Evolutionary conservation across 768 basidiomycete genomes (phyloP).

Genomic region (Kwoniella sp.): DNA sequence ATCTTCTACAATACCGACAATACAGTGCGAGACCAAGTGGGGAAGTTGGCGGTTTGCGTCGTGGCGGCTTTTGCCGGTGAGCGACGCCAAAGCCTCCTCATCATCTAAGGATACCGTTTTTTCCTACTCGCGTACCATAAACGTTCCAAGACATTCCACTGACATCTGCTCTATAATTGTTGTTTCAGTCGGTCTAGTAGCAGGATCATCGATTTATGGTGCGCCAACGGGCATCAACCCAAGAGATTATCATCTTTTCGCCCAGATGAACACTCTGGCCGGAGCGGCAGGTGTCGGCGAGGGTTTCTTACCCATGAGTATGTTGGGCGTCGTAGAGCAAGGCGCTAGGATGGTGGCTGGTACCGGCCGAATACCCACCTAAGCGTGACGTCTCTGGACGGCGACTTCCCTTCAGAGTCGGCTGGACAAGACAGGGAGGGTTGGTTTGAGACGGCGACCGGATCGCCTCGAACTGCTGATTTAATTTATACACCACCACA

Average conservation of each 20-base stretch:
- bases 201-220: slow-evolving; percentile 27
- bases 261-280: slow-evolving; percentile 47
- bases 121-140: no score
- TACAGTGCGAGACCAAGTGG: slow-evolving; percentile 26
- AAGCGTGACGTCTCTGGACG: no score
- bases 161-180: slow-evolving; percentile 22
- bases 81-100: slow-evolving; percentile 9
- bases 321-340: slow-evolving; percentile 31
- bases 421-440: background rate
- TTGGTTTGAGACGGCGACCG: no score
- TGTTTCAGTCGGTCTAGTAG: slow-evolving; percentile 36
- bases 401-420: no score
- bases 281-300: slow-evolving; percentile 38
- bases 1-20: slow-evolving; percentile 31
- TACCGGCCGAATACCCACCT: slow-evolving; percentile 16
- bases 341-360: slow-evolving; percentile 42
- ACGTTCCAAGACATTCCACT: no score
- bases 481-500: no score
- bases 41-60: slow-evolving; percentile 27
- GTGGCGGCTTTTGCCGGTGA: slow-evolving; percentile 40
- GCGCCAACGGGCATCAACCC: slow-evolving; percentile 31
- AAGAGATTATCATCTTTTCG: slow-evolving; percentile 43
- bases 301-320: slow-evolving; percentile 41
- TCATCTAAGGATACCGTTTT: background rate
- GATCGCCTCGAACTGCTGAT: no score